A percentile compares a stretch with the other conserved stretches of the same genome.
These are phyloP conservation scores for Botrytis deweyae DNA, from an alignment of 2,329 filamentous ascomycete genomes.

Conservation along the genomic window DNA sequence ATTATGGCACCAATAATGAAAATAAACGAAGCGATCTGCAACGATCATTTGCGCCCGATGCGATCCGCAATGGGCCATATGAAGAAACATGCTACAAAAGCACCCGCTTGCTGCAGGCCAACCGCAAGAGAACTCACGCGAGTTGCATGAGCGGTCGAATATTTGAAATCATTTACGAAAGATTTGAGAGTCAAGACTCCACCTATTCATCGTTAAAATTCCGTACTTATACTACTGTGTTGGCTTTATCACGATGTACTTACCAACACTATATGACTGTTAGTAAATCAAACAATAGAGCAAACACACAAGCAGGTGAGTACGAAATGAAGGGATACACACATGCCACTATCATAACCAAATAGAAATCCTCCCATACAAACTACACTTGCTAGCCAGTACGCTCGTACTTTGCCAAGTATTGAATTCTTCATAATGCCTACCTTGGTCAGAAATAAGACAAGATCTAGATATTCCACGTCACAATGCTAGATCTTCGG, in stretches of 20 bases:
- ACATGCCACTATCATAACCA: constrained; percentile 43
- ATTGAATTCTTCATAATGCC: neutral
- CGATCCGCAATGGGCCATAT: constrained; percentile 28
- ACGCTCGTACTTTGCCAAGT: constrained; percentile 47
- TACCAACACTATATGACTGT: constrained; percentile 35
- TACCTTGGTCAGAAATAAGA: neutral
- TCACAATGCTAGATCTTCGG: neutral
- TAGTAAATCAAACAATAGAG: neutral
- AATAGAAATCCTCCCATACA: constrained; percentile 52
- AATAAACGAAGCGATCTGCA: neutral
- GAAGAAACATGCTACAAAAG: constrained; percentile 50
- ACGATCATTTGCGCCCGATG: neutral
- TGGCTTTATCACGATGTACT: neutral
- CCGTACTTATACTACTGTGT: neutral
- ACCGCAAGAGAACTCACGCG: neutral
- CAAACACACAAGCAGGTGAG: neutral
- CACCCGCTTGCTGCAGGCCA: constrained; percentile 47
- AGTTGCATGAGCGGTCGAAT: constrained; percentile 38
- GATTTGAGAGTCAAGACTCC: constrained; percentile 36
- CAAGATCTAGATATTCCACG: neutral
- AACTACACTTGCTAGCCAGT: constrained; percentile 51
- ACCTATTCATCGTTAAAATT: neutral
- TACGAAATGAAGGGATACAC: neutral
- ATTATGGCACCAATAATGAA: constrained; percentile 43
- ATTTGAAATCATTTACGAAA: constrained; percentile 46